Conservation (phyloP, 2,329 filamentous ascomycete genomes). For the Sporothrix brunneoviolacea region DNA sequence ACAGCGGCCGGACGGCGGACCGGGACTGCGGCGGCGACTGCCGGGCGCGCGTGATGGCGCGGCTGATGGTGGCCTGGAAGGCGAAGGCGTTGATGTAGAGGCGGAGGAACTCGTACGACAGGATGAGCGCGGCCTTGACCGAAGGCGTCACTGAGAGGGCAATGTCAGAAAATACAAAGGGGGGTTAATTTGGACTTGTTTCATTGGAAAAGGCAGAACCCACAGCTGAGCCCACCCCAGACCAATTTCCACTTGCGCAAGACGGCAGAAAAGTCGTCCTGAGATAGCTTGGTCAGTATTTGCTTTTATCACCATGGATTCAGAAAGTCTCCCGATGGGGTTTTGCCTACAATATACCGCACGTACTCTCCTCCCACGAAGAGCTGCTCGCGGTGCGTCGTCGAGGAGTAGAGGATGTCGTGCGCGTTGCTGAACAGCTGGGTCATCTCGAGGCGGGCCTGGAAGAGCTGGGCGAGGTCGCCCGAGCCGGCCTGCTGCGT, state of each 20-base stretch:
- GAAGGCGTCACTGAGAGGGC: conserved; percentile 46
- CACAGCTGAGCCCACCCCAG: conserved; percentile 61
- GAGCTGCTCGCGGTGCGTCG: conserved; percentile 60
- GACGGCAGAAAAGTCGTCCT: conserved; percentile 62
- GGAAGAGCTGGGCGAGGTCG: conserved; percentile 62
- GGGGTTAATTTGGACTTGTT: background rate
- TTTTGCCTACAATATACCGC: conserved; percentile 58
- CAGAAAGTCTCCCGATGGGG: too few relatives aligned
- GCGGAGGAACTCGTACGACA: conserved; percentile 66
- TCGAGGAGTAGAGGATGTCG: conserved; percentile 66
- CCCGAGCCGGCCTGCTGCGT: conserved; percentile 53
- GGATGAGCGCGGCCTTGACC: conserved; percentile 59
- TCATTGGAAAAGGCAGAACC: conserved; percentile 19
- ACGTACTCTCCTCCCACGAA: conserved; percentile 67
- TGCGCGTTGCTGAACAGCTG: conserved; percentile 69
- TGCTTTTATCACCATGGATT: too few relatives aligned
- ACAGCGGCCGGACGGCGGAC: conserved; percentile 32
- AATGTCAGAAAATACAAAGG: background rate
- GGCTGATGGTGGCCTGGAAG: conserved; percentile 61
- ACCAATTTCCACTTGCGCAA: conserved; percentile 65
- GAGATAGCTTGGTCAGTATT: background rate
- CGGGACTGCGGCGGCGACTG: conserved; percentile 24
- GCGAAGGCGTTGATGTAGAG: conserved; percentile 71
- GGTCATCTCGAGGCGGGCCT: conserved; percentile 64
- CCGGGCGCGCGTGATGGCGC: conserved; percentile 35